Evolutionary conservation across 2,329 filamentous ascomycete species (phyloP).

Genomic region (Alternaria alternata): DNA sequence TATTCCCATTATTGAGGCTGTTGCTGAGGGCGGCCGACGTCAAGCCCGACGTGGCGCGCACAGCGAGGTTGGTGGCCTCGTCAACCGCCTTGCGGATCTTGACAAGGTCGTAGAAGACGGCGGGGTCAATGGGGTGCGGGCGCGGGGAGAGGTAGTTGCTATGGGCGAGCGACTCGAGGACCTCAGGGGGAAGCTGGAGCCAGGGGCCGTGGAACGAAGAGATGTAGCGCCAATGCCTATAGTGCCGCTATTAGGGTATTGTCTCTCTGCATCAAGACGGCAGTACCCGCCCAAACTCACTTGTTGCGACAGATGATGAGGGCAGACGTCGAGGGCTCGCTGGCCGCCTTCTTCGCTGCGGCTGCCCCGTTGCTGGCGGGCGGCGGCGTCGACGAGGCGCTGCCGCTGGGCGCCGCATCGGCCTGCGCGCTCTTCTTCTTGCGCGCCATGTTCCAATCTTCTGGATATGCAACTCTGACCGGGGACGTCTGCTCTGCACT

Average conservation of each 20-base stretch:
- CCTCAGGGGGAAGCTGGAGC: slow-evolving; percentile 80
- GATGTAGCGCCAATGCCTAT: slow-evolving; percentile 84
- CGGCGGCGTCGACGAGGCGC: slow-evolving; percentile 15
- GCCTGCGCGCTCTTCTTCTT: slow-evolving; percentile 46
- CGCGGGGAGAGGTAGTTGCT: slow-evolving; percentile 80
- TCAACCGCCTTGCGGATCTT: slow-evolving; percentile 84
- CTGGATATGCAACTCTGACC: slow-evolving; percentile 4
- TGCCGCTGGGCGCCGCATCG: slow-evolving; percentile 27
- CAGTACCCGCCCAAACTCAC: slow-evolving; percentile 44
- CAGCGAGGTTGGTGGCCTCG: slow-evolving; percentile 78
- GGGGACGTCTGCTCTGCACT: slow-evolving; percentile 12
- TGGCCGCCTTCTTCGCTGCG: slow-evolving; percentile 16
- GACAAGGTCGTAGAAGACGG: slow-evolving; percentile 82
- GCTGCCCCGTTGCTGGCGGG: slow-evolving; percentile 9
- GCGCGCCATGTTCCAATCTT: slow-evolving; percentile 37
- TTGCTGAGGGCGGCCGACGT: slow-evolving; percentile 70
- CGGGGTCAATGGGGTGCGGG: slow-evolving; percentile 79
- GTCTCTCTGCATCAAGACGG: slow-evolving; percentile 9
- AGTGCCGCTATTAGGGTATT: slow-evolving; percentile 18
- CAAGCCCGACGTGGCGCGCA: slow-evolving; percentile 77
- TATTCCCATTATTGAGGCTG: slow-evolving; percentile 60
- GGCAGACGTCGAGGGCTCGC: slow-evolving; percentile 34
- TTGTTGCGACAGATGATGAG: slow-evolving; percentile 55
- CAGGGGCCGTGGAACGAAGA: slow-evolving; percentile 84
- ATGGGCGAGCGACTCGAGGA: slow-evolving; percentile 80